Base-by-base conservation (phyloP, 2,329 filamentous ascomycete species). In the Alternaria gansuensis region DNA sequence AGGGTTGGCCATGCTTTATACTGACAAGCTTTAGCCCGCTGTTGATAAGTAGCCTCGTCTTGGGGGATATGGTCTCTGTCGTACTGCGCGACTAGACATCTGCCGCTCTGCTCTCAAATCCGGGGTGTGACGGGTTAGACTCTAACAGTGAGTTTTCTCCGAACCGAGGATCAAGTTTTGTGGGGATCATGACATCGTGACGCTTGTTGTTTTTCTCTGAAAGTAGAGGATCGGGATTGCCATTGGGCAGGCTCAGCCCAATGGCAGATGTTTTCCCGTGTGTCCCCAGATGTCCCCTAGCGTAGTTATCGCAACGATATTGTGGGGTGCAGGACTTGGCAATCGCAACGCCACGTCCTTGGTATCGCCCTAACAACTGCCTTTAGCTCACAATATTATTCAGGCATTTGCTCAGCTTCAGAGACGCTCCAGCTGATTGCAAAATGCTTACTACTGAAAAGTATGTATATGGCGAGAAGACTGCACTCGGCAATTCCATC, bases 1-100 rank as follows among this genome's bases (percentile, higher is more conserved):
- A 28, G 46, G 34, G 23, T 36, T 51, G 33, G 52, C 57, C 46
- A 59, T 56, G 52, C 46, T 59, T 51, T 59, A 59, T 59, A 59
- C 28, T 17, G 17, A 36, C 26, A 28, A 46, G 24, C 40, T 36
- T 33, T 10, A 56, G 29, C 34, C 31, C 45, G 26, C 33, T 21
- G 13, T 48, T 23, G 34, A 29, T 51, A 8, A 17, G 23, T 54
- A 5, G 34, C 49, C 29, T 49, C 43, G 37, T n/a, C n/a, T 49
- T 29, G 36, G 37, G 37, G 37, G 23, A 23, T n/a, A 45, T 29
- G 21, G 33, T 14, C 40, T 52, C 28, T 41, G 45, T 29, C 14
- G 23, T 10, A 5, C 37, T 21, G 37, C 24, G 51, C 39, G 26
- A 34, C 51, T 55, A 55, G 28, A 17, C 52, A 59, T 55, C 44